Percentiles rank a stretch among this genome's conserved stretches.
phyloP scores from a whole-genome alignment of 257 asterid genomes.

The Rhazya stricta region DNA sequence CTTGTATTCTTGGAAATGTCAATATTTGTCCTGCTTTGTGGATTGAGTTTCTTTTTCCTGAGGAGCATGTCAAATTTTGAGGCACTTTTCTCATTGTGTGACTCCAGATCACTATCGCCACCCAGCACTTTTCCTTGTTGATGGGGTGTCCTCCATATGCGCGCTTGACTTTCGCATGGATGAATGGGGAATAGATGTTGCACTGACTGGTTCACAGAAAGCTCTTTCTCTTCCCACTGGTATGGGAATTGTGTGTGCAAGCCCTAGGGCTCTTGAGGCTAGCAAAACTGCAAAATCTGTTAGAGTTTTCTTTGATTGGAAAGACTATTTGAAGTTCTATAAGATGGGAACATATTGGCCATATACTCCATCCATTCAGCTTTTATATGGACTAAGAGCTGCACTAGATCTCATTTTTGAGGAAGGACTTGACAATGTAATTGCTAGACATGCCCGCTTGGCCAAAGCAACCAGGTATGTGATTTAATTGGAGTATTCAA shows the following conservation, averaged over 20 bases:
- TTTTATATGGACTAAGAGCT: conserved; percentile 79
- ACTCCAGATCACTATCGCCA: conserved; percentile 79
- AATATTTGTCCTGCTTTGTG: background rate
- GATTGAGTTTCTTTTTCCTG: background rate
- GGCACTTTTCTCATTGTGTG: background rate
- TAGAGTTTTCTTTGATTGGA: conserved; percentile 96
- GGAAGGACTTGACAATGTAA: conserved; percentile 93
- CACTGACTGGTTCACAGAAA: conserved; percentile 93
- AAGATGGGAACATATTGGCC: conserved; percentile 98
- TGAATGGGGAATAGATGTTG: conserved; percentile 97
- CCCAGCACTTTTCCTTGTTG: conserved; percentile 88
- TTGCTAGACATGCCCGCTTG: conserved; percentile 80
- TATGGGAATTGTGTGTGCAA: conserved; percentile 87
- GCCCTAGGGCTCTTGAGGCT: conserved; percentile 95
- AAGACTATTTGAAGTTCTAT: conserved; percentile 86
- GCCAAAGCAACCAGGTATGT: conserved; percentile 84
- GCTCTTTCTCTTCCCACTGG: conserved; percentile 98
- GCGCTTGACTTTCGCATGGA: conserved; percentile 99
- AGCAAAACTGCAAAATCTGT: conserved; percentile 80
- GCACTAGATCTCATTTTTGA: conserved; percentile 89
- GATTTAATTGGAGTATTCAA: background rate
- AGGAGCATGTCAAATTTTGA: background rate
- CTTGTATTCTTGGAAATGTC: background rate
- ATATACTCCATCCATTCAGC: conserved; percentile 95
- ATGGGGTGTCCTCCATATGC: conserved; percentile 96